Base-by-base conservation (phyloP, 2,329 filamentous ascomycete genomes). In the Huntiella moniliformis region DNA sequence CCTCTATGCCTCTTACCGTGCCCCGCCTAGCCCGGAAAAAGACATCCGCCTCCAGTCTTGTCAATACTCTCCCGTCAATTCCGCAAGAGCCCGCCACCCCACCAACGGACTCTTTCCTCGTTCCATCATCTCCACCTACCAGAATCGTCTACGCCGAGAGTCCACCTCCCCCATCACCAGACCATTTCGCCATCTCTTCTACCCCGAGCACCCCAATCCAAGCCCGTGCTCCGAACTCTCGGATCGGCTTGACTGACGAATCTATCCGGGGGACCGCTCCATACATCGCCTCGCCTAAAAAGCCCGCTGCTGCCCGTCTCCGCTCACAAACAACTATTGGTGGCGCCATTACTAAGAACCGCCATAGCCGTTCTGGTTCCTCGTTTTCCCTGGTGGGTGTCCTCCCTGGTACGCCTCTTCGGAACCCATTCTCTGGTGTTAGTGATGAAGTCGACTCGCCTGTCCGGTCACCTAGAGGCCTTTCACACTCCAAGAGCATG, bases 181-280 rank as follows among this genome's bases (percentile, higher is more conserved):
- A 42, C 12, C n/a, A 35, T 28, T 16, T 35, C 15, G 7, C 13
- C 12, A 44, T 44, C 28, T 53, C 57, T n/a, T 53, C 53, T 33
- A 58, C 62, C 17, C 62, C 68, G 2, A 31, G 39, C 16, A 48
- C 42, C 18, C 67, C 72, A 1, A 66, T 75, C 7, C 61, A 74
- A 22, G 73, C 74, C 10, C 63, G 67, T 41, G 75, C 75, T 5
- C 74, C 75, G 10, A 79, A 79, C 53, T 65, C 74, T n/a, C 63
- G 74, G 15, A 66, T 66, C 1, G 75, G 75, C 12, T 64, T 79
- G 4, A 79, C 75, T 2, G 74, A 79, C 51, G 72, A 77, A 53
- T 58, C 67, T 1, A 57, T 78, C 2, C 73, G 74, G 4, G 74
- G 75, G 32, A 74, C 72, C 48, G 68, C 70, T 39, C 71, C 75